Evolutionary conservation across 768 basidiomycete species (phyloP).

Genomic region (Naganishia friedmannii): DNA sequence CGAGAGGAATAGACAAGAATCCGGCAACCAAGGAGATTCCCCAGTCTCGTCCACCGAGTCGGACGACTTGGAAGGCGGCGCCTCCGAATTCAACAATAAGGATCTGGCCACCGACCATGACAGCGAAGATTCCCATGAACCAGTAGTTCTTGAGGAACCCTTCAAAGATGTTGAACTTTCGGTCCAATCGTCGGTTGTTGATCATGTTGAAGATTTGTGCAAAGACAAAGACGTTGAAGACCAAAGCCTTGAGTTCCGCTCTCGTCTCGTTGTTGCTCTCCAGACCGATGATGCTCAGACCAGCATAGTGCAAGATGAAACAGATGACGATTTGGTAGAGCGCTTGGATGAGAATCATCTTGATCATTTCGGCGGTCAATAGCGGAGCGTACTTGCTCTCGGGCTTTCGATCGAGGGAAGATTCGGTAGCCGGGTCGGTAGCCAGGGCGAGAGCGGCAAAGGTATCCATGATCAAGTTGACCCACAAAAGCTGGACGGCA

Average conservation of each 20-base stretch:
- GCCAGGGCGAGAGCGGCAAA: slow-evolving; percentile 97
- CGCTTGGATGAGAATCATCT: slow-evolving; percentile 89
- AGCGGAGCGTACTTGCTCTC: slow-evolving; percentile 84
- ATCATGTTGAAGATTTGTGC: slow-evolving; percentile 95
- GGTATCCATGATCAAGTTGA: slow-evolving; percentile 70
- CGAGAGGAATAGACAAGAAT: slow-evolving; percentile 80
- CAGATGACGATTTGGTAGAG: slow-evolving; percentile 77
- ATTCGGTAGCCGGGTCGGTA: slow-evolving; percentile 84
- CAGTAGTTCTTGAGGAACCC: slow-evolving; percentile 75
- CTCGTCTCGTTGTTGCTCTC: slow-evolving; percentile 31
- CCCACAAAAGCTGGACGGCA: slow-evolving; percentile 89
- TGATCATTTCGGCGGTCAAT: slow-evolving; percentile 92
- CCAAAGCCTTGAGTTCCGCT: slow-evolving; percentile 71
- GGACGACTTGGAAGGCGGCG: slow-evolving; percentile 82
- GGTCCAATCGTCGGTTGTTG: slow-evolving; percentile 84
- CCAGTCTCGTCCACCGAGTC: slow-evolving; percentile 81
- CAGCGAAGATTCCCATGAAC: slow-evolving; percentile 75
- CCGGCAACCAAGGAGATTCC: slow-evolving; percentile 87
- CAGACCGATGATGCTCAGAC: slow-evolving; percentile 65
- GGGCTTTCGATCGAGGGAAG: slow-evolving; percentile 76
- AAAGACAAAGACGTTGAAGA: slow-evolving; percentile 98
- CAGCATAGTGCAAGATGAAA: slow-evolving; percentile 85
- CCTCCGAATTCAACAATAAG: slow-evolving; percentile 88
- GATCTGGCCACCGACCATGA: slow-evolving; percentile 83
- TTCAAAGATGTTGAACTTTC: slow-evolving; percentile 80